phyloP scores from a whole-genome alignment of 345 rosid genomes.

The Eucalyptus tenuipes region DNA sequence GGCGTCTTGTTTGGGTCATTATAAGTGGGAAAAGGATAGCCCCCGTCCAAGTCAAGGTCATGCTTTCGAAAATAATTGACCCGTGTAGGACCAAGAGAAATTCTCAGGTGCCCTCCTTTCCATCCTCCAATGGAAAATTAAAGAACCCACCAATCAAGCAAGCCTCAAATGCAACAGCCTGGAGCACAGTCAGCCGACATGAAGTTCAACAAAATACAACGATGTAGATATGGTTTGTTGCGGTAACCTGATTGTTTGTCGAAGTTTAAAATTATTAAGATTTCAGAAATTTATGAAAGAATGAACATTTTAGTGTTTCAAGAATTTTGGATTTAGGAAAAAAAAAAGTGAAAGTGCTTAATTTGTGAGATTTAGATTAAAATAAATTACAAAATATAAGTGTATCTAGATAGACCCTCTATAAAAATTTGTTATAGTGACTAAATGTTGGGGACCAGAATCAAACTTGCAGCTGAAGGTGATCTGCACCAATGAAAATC shows the following conservation, averaged over 20 bases:
- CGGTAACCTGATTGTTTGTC: neutral
- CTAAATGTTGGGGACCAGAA: neutral
- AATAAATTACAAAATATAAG: neutral
- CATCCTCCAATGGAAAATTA: neutral
- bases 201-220: neutral
- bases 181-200: neutral
- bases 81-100: neutral
- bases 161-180: neutral
- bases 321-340: neutral
- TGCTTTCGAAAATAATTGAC: neutral
- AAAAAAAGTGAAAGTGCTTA: neutral
- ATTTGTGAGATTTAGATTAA: neutral
- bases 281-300: neutral
- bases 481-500: neutral
- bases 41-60: neutral
- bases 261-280: neutral
- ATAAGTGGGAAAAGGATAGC: neutral
- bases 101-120: neutral
- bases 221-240: neutral
- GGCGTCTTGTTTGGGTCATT: neutral
- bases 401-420: neutral
- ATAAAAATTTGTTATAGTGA: neutral
- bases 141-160: neutral
- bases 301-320: neutral
- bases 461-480: neutral